Conservation (phyloP, 2,329 filamentous ascomycete genomes). For the Beauveria pseudobassiana region DNA sequence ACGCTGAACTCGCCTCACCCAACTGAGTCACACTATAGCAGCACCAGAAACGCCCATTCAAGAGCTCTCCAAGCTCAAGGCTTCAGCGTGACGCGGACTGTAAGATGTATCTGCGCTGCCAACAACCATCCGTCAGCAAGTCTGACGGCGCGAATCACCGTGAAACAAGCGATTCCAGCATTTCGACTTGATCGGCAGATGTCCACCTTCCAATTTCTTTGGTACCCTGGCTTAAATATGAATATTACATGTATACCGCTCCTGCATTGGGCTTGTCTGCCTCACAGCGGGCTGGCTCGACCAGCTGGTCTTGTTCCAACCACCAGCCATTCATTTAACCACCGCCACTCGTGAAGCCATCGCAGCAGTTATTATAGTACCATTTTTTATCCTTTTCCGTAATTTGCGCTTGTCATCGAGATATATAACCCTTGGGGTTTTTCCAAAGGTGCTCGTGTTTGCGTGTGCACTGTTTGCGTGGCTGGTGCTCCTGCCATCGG, state of each 20-base stretch:
- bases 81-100: conserved; percentile 12
- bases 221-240: not conserved
- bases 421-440: too few relatives aligned
- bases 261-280: not conserved
- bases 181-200: not conserved
- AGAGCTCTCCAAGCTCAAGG: conserved; percentile 7
- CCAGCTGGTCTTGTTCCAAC: not conserved
- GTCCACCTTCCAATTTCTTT: not conserved
- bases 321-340: not conserved
- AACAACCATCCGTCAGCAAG: not conserved
- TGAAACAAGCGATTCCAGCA: not conserved
- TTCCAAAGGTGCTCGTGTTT: not conserved
- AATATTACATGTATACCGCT: not conserved
- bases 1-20: not conserved
- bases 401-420: too few relatives aligned
- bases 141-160: not conserved
- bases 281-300: not conserved
- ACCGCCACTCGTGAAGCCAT: not conserved
- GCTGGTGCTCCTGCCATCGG: not conserved
- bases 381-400: not conserved
- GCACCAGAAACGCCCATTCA: not conserved
- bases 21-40: not conserved
- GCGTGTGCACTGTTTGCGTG: not conserved
- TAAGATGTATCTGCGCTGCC: not conserved
- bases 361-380: not conserved